Percentiles rank a stretch among this genome's conserved stretches.
Conservation (phyloP, 2,329 filamentous ascomycete genomes). For the Paecilomyces niveus region DNA sequence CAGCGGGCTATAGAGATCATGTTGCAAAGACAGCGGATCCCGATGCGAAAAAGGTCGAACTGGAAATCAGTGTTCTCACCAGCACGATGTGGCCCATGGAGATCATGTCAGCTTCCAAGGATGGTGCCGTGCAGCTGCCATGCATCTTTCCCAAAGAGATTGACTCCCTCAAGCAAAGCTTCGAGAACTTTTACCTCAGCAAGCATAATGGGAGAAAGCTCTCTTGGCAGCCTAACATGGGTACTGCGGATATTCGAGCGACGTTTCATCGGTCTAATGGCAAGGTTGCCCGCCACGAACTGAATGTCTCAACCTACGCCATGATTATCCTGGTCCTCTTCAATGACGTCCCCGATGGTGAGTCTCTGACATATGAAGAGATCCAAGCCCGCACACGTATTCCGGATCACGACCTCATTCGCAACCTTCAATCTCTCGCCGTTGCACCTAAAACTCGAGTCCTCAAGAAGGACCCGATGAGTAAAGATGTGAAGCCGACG, state of each 20-base stretch:
- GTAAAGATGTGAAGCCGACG: conserved; percentile 65
- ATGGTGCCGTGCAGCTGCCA: conserved; percentile 36
- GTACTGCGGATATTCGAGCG: conserved; percentile 80
- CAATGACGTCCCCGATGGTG: conserved; percentile 59
- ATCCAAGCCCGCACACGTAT: conserved; percentile 80
- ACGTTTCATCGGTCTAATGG: conserved; percentile 64
- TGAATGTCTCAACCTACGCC: conserved; percentile 86
- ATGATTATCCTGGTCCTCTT: conserved; percentile 88
- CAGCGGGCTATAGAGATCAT: conserved; percentile 66
- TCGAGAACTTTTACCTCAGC: conserved; percentile 79
- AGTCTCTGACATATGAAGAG: conserved; percentile 59
- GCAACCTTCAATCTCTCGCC: conserved; percentile 73
- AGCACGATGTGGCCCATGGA: conserved; percentile 95
- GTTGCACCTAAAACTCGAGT: conserved; percentile 78
- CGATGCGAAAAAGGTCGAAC: conserved; percentile 61
- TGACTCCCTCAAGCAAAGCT: conserved; percentile 69
- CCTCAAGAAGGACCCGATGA: conserved; percentile 70
- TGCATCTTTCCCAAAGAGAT: conserved; percentile 73
- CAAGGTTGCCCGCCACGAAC: conserved; percentile 72
- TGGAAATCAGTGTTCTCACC: conserved; percentile 79
- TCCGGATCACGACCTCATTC: conserved; percentile 62
- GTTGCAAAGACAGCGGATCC: conserved; percentile 52
- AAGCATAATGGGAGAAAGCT: conserved; percentile 83
- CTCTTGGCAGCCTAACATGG: conserved; percentile 71
- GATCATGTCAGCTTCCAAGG: conserved; percentile 60